Base-by-base conservation (phyloP, 208 protist genomes). In the Trypanosoma lewisi region DNA sequence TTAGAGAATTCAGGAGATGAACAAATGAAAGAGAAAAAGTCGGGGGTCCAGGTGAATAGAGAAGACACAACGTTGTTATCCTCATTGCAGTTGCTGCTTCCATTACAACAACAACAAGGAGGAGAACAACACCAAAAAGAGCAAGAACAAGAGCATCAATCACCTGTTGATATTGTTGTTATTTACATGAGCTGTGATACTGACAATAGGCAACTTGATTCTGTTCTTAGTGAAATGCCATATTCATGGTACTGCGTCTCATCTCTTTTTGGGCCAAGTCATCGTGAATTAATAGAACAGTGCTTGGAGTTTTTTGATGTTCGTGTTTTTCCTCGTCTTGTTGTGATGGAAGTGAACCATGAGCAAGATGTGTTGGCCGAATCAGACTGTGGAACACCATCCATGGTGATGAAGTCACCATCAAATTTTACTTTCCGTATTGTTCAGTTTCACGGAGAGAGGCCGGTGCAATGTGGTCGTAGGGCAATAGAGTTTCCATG, bases 131-230 rank as follows among this genome's bases (percentile, higher is more conserved):
- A 36, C 2, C 44, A 31, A 47, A 5, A 55, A 34, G 4, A 39
- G 11, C 6, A 30, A 52, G 2, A 34, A 31, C 28, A 31, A 25
- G 11, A 33, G 33, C 30, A 49, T 9, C 11, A 8, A 30, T 9
- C n/a, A 12, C 19, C 11, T 27, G 5, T 27, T 39, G 42, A 31
- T 31, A 17, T 87, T 41, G 75, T 81, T 28, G 77, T 88, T 17
- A 31, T 91, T n/a, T 91, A 86, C 64, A 31, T 91, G 37, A 83
- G 77, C 63, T 72, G 73, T 0, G 85, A 91, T 51, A 70, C 77
- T 25, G 67, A 73, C 4, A 34, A 73, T 14, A 45, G 63, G 7
- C 76, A 67, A 39, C 70, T 86, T 25, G 49, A 58, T 23, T 36
- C 44, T 0, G 63, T 75, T 7, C 67, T 85, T 56, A 45, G 27